Evolutionary conservation across 495 filamentous ascomycete genomes (phyloP).

Genomic region (Bombardia bombarda): DNA sequence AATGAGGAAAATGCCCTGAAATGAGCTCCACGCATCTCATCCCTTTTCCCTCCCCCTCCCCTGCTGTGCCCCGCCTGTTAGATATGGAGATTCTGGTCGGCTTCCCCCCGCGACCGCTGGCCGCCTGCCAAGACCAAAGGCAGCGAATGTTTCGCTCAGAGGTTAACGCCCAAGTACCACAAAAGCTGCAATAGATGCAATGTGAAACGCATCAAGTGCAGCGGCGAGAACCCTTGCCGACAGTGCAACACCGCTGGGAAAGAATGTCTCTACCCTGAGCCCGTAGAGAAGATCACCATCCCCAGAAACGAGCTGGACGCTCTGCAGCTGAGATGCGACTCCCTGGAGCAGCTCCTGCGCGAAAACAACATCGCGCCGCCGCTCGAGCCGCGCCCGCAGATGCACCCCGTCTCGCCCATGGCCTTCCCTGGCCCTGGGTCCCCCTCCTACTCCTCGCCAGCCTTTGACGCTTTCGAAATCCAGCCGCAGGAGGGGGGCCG

Average conservation of each 20-base stretch:
- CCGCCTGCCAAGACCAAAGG: too few species aligned
- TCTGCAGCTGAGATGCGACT: slow-evolving; percentile 9
- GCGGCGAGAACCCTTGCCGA: slow-evolving; percentile 27
- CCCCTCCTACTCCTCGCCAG: neutral
- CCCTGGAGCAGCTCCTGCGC: neutral
- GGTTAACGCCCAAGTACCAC: too few species aligned
- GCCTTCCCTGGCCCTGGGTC: neutral
- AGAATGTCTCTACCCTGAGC: slow-evolving; percentile 26
- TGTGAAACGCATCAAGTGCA: slow-evolving; percentile 35
- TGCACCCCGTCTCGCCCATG: neutral
- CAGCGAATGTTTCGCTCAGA: too few species aligned
- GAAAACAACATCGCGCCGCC: neutral
- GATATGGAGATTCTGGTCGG: too few species aligned
- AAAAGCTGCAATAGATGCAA: slow-evolving; percentile 38
- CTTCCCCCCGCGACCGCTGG: too few species aligned
- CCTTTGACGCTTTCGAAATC: neutral
- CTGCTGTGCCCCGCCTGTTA: too few species aligned
- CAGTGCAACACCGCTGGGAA: slow-evolving; percentile 22
- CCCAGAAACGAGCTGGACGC: slow-evolving; percentile 19
- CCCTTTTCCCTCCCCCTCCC: too few species aligned
- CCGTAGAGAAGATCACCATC: slow-evolving; percentile 22
- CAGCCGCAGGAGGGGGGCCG: slow-evolving; percentile 6
- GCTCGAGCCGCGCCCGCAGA: neutral
- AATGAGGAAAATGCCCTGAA: neutral
- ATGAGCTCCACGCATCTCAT: too few species aligned